Evolutionary conservation across 768 basidiomycete genomes (phyloP).

Genomic region (Termitomyces sp.): DNA sequence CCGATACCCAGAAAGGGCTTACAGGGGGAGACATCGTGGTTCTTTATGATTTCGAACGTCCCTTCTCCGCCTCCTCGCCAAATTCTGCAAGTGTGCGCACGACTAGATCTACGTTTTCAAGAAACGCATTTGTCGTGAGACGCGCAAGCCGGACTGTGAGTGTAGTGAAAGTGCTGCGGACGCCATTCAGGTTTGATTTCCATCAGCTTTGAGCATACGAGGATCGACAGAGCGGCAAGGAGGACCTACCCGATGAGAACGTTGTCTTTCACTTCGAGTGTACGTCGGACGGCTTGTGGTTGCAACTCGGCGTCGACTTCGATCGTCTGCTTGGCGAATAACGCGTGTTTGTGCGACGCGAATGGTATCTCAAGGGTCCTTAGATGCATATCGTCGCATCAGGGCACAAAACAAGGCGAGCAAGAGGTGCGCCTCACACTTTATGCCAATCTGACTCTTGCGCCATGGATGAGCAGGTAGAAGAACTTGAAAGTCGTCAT

Average conservation of each 20-base stretch:
- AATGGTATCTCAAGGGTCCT: slow-evolving; percentile 78
- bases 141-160: slow-evolving; percentile 84
- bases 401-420: not conserved
- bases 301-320: slow-evolving; percentile 87
- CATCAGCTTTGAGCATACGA: not conserved
- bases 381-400: not conserved
- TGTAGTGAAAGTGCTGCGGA: slow-evolving; percentile 61
- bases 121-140: slow-evolving; percentile 77
- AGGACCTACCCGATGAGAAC: slow-evolving; percentile 69
- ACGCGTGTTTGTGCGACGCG: slow-evolving; percentile 64
- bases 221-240: not conserved
- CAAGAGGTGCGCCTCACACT: slow-evolving; percentile 33
- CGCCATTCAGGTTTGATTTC: not conserved
- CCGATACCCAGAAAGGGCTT: too few relatives aligned
- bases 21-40: not conserved
- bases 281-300: slow-evolving; percentile 70
- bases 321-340: slow-evolving; percentile 77
- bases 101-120: slow-evolving; percentile 87
- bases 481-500: not conserved
- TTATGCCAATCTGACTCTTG: slow-evolving; percentile 41
- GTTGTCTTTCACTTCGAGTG: slow-evolving; percentile 60
- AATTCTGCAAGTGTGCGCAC: slow-evolving; percentile 80
- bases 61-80: slow-evolving; percentile 54
- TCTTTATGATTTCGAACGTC: not conserved
- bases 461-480: slow-evolving; percentile 7